A percentile compares a stretch with the other conserved stretches of the same genome.
phyloP scores from a whole-genome alignment of 2,329 filamentous ascomycete species.

The Tolypocladium album region DNA sequence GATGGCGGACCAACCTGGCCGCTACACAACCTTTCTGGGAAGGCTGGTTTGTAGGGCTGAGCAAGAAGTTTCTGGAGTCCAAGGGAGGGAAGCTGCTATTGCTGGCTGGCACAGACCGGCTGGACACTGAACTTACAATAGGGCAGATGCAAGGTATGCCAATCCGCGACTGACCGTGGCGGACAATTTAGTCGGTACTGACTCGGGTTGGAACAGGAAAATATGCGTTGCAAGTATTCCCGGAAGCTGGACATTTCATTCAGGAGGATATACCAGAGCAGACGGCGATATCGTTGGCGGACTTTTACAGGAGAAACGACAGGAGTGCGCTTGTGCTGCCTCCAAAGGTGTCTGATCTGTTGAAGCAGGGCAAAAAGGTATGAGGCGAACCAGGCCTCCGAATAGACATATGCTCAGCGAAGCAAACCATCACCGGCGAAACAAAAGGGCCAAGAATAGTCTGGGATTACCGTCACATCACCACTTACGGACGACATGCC shows the following conservation, averaged over 20 bases:
- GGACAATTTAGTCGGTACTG: not conserved
- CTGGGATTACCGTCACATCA: not conserved
- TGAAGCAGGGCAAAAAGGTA: slow-evolving; percentile 51
- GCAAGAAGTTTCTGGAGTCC: slow-evolving; percentile 74
- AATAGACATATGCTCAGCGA: not conserved
- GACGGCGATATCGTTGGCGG: slow-evolving; percentile 72
- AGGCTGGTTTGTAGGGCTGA: slow-evolving; percentile 83
- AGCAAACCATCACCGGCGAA: not conserved
- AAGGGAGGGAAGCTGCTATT: slow-evolving; percentile 76
- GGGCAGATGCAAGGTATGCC: slow-evolving; percentile 83
- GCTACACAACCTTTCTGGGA: slow-evolving; percentile 88
- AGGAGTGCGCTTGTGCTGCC: slow-evolving; percentile 74
- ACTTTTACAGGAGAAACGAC: slow-evolving; percentile 91
- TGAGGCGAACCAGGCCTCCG: slow-evolving; percentile 13
- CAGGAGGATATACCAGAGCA: slow-evolving; percentile 92
- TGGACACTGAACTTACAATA: slow-evolving; percentile 89
- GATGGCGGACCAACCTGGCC: slow-evolving; percentile 76
- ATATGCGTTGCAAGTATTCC: slow-evolving; percentile 90
- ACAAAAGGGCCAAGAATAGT: not conserved
- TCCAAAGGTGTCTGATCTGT: slow-evolving; percentile 75
- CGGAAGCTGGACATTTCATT: slow-evolving; percentile 91
- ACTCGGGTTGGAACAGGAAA: slow-evolving; percentile 45
- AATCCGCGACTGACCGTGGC: not conserved
- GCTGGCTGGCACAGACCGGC: slow-evolving; percentile 76
- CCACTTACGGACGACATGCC: not conserved